These are phyloP conservation scores for Cladosporium halotolerans DNA, from an alignment of 2,329 filamentous ascomycete species.

Conservation along the genomic window DNA sequence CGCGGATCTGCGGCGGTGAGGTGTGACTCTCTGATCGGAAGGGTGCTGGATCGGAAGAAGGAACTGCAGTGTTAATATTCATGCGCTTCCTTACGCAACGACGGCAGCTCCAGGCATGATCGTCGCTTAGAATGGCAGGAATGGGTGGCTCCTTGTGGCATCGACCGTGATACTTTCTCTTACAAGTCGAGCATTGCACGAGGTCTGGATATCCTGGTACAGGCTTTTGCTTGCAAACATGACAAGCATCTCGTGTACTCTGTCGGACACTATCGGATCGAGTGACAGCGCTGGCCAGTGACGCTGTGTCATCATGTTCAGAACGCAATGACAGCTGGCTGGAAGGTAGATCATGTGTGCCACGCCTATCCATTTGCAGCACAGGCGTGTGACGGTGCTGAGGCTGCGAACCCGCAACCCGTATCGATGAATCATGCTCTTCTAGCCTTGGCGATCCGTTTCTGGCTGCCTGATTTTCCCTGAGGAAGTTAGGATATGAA, in stretches of 20 bases:
- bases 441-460: no score
- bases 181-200: constrained; percentile 30
- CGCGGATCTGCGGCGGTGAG: no score
- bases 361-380: no score
- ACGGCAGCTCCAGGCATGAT: constrained; percentile 22
- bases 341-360: no score
- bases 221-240: constrained; percentile 26
- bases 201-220: constrained; percentile 24
- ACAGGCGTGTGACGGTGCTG: no score
- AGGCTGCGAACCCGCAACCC: no score
- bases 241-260: constrained; percentile 20
- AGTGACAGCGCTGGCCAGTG: neutral
- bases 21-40: no score
- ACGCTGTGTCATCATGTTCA: constrained; percentile 4
- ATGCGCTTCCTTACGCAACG: constrained; percentile 20
- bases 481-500: neutral
- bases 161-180: constrained; percentile 30
- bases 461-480: no score
- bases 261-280: neutral
- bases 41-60: neutral
- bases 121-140: neutral
- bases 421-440: no score
- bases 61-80: neutral
- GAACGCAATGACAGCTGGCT: neutral
- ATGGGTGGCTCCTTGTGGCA: constrained; percentile 24